These are phyloP conservation scores for Fraxinus floribunda DNA, from an alignment of 305 asterid genomes.

Conservation along the genomic window DNA sequence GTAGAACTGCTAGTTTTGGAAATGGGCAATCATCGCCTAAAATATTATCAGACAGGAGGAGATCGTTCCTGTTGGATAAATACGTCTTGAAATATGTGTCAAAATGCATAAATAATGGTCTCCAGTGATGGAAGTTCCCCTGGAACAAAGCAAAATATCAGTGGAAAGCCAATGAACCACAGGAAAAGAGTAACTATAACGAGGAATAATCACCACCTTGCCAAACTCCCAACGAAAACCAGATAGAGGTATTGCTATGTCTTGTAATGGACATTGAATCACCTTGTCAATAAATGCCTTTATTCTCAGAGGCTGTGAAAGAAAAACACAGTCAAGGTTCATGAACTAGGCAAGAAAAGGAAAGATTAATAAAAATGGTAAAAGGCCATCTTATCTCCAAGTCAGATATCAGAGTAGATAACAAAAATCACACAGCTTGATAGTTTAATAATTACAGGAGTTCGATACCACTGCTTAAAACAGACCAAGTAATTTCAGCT, in stretches of 20 bases:
- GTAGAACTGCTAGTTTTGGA: constrained; percentile 83
- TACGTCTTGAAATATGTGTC: constrained; percentile 89
- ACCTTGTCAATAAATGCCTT: constrained; percentile 90
- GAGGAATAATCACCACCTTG: constrained; percentile 53
- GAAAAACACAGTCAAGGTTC: constrained; percentile 29
- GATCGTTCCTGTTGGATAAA: constrained; percentile 76
- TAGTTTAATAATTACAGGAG: not conserved
- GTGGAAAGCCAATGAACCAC: constrained; percentile 19
- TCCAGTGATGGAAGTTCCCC: constrained; percentile 97
- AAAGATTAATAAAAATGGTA: not conserved
- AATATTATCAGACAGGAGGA: constrained; percentile 70
- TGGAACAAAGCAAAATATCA: constrained; percentile 44
- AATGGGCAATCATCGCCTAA: constrained; percentile 67
- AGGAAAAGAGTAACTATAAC: constrained; percentile 13
- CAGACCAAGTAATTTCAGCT: not conserved
- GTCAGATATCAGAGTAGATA: not conserved
- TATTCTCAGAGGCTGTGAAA: constrained; percentile 75
- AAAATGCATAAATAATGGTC: constrained; percentile 88
- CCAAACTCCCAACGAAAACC: constrained; percentile 95
- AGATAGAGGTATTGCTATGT: constrained; percentile 88
- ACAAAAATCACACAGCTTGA: constrained; percentile 10
- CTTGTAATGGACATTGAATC: constrained; percentile 94
- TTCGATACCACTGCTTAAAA: not conserved
- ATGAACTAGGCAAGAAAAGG: constrained; percentile 14
- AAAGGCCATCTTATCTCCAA: not conserved